Evolutionary conservation across 371 early-diverging fungal genomes (phyloP).

Genomic region (Mortierella sp.): DNA sequence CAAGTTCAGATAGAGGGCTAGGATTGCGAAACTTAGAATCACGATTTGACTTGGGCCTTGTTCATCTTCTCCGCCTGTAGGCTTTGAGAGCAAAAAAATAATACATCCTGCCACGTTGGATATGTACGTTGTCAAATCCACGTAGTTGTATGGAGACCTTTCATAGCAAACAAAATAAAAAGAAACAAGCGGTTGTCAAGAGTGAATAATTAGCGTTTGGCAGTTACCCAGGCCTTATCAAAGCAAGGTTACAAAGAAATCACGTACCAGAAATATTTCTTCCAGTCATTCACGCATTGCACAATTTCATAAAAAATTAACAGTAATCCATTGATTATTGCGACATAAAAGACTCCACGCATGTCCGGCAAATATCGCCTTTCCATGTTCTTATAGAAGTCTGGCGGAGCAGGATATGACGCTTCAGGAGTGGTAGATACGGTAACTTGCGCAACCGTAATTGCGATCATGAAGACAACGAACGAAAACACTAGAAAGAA

Average conservation of each 20-base stretch:
- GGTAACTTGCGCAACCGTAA: conserved; percentile 25
- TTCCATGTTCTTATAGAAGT: background rate
- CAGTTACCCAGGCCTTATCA: no score
- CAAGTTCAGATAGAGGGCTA: conserved; percentile 36
- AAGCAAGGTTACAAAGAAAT: background rate
- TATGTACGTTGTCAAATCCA: conserved; percentile 22
- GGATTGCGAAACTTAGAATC: conserved; percentile 35
- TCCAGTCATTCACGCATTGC: conserved; percentile 14
- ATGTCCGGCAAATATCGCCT: conserved; percentile 13
- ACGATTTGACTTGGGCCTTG: conserved; percentile 29
- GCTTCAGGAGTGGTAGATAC: background rate
- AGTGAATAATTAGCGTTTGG: no score
- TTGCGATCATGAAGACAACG: conserved; percentile 9
- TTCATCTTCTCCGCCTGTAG: background rate
- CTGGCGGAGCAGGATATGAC: background rate
- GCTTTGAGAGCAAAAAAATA: conserved; percentile 7
- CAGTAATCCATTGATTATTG: conserved; percentile 13
- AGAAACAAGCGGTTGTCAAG: background rate
- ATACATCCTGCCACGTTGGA: conserved; percentile 16
- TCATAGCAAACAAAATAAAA: background rate
- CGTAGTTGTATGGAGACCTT: conserved; percentile 40
- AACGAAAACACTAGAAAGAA: conserved; percentile 22
- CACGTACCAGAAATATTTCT: conserved; percentile 32
- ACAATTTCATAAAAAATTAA: conserved; percentile 22
- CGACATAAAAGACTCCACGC: conserved; percentile 15